These are phyloP conservation scores for Pulveroboletus sp. DNA, from an alignment of 768 basidiomycete genomes.

Conservation along the genomic window DNA sequence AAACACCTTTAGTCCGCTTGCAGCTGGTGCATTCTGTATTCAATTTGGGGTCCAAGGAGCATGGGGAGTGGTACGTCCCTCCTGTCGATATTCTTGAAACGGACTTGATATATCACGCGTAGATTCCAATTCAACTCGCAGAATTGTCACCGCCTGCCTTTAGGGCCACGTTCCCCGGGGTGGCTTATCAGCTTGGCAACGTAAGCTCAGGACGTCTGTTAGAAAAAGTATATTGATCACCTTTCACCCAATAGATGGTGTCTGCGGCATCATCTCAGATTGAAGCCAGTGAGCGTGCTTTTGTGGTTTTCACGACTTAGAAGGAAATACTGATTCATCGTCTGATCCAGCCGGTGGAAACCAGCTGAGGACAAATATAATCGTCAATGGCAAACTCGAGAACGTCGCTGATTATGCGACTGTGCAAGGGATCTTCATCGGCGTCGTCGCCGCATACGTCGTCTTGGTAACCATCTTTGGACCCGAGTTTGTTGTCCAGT, in stretches of 20 bases:
- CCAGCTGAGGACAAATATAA: constrained; percentile 48
- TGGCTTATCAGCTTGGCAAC: constrained; percentile 82
- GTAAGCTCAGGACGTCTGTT: constrained; percentile 16
- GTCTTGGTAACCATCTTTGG: constrained; percentile 75
- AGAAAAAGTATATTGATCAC: not conserved
- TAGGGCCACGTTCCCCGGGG: constrained; percentile 82
- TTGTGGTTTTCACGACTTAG: not conserved
- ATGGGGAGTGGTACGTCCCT: constrained; percentile 71
- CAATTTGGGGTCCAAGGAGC: constrained; percentile 89
- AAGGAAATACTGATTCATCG: not conserved
- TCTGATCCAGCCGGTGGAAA: constrained; percentile 50
- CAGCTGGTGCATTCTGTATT: constrained; percentile 82
- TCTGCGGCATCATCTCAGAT: constrained; percentile 67
- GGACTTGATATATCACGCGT: not conserved
- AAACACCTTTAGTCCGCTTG: constrained; percentile 54
- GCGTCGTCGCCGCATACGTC: constrained; percentile 73
- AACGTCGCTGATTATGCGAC: constrained; percentile 63
- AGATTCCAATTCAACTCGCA: constrained; percentile 73
- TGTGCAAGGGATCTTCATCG: constrained; percentile 88
- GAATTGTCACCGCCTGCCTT: constrained; percentile 88
- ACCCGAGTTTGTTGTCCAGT: constrained; percentile 52
- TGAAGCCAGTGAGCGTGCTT: constrained; percentile 22
- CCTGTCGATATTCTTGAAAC: not conserved
- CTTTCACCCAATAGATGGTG: constrained; percentile 43
- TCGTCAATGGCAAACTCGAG: constrained; percentile 34